phyloP scores from a whole-genome alignment of 768 basidiomycete genomes.

The Hypsizygus marmoreus region DNA sequence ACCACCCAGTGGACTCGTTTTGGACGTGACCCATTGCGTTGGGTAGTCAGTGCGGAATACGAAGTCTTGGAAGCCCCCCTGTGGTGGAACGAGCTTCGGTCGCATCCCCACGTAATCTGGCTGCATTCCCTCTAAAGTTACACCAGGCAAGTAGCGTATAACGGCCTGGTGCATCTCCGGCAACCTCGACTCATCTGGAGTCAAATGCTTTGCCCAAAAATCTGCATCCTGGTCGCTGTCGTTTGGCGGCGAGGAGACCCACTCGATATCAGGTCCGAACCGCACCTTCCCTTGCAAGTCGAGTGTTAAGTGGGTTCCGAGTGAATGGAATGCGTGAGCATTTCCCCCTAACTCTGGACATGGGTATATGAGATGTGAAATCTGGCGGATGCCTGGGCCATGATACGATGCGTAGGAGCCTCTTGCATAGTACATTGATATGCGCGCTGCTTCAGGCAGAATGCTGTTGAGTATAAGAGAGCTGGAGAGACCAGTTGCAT shows the following conservation, averaged over 20 bases:
- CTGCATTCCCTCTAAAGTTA: slow-evolving; percentile 59
- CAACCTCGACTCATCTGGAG: slow-evolving; percentile 61
- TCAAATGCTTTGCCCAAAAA: slow-evolving; percentile 74
- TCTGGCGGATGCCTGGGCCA: slow-evolving; percentile 68
- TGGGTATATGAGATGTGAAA: slow-evolving; percentile 87
- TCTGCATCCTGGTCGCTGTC: slow-evolving; percentile 54
- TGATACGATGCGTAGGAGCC: slow-evolving; percentile 90
- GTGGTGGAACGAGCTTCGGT: slow-evolving; percentile 81
- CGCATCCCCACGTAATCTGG: slow-evolving; percentile 87
- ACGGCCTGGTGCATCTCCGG: slow-evolving; percentile 72
- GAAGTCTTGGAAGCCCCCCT: slow-evolving; percentile 84
- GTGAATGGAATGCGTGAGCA: slow-evolving; percentile 71
- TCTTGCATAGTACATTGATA: slow-evolving; percentile 79
- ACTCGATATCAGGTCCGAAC: slow-evolving; percentile 94
- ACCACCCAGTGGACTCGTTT: slow-evolving; percentile 26
- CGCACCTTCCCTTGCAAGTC: slow-evolving; percentile 82
- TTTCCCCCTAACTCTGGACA: slow-evolving; percentile 70
- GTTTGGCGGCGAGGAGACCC: slow-evolving; percentile 61
- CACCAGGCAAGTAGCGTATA: slow-evolving; percentile 69
- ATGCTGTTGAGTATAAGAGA: slow-evolving; percentile 72
- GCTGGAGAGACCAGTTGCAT: slow-evolving; percentile 77
- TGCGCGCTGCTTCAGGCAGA: slow-evolving; percentile 52
- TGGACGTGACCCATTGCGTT: slow-evolving; percentile 21
- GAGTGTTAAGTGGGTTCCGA: slow-evolving; percentile 91
- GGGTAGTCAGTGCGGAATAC: slow-evolving; percentile 67